These are phyloP conservation scores for Eustoma russellianum DNA, from an alignment of 257 asterid genomes.

Conservation along the genomic window DNA sequence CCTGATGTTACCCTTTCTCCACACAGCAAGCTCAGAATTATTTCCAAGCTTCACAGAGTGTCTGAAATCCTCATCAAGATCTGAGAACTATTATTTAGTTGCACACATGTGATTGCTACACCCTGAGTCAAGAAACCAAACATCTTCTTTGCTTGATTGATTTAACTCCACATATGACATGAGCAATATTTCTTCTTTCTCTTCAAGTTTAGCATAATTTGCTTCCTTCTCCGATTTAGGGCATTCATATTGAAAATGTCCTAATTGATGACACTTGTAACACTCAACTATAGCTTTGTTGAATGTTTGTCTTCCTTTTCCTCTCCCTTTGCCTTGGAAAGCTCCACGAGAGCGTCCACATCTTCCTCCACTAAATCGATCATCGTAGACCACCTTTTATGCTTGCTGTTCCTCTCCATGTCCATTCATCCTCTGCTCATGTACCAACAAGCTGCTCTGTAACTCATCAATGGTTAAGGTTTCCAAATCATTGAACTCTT, in stretches of 20 bases:
- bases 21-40: neutral
- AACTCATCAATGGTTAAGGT: conserved; percentile 4
- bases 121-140: conserved; percentile 3
- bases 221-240: conserved; percentile 1
- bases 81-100: neutral
- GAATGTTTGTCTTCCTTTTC: conserved; percentile 4
- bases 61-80: conserved; percentile 1
- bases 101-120: conserved; percentile 14
- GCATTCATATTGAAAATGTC: neutral
- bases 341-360: conserved; percentile 1
- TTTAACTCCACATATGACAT: neutral
- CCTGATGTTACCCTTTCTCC: conserved; percentile 4
- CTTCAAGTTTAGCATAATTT: conserved; percentile 1
- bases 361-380: too few species aligned
- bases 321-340: neutral
- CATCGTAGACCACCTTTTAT: neutral
- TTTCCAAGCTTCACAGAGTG: conserved; percentile 4
- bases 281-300: conserved; percentile 8
- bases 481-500: conserved; percentile 1
- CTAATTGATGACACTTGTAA: conserved; percentile 7
- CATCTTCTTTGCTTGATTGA: neutral
- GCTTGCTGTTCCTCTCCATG: conserved; percentile 4
- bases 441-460: conserved; percentile 1
- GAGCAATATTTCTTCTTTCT: neutral
- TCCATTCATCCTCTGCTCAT: conserved; percentile 1